Evolutionary conservation across 768 basidiomycete species (phyloP), one percentile per base, ranked within the genome.

Genomic region (Pleurotus djamor): DNA sequence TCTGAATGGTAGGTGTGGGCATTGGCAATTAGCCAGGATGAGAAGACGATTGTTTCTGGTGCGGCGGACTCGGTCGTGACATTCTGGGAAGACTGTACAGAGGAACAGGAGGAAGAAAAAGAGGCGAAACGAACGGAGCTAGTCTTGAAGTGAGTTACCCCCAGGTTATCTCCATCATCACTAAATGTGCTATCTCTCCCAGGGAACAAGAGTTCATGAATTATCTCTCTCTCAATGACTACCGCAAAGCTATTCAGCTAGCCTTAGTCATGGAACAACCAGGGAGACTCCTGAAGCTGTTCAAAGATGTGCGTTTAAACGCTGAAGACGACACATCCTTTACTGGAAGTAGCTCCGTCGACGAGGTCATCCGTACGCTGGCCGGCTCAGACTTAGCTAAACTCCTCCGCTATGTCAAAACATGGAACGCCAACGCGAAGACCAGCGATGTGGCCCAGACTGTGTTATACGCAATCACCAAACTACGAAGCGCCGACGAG

Each of bases 191-290:
- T 54, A 47, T 57, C n/a, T 60, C 62, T 62, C 44, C n/a, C 47
- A 98, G 96, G 69, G 94, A 98, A 69, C 97, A 99, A 82, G 94
- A 98, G 67, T 96, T 96, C 71, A 75, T 85, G 65, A 98, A 98
- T 71, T 98, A 92, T 66, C 75, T 98, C 58, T 80, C 87, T 10
- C 74, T 97, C 64, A 85, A 91, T 60, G 95, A 98, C 71, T 98
- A 97, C 73, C 86, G 85, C 58, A 86, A 86, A 67, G 97, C 97
- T 1, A 94, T 98, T 66, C 80, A 93, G 63, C 85, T 98, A 47
- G 96, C 96, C 5, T 81, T 99, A 59, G 85, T 89, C 1, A 96
- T 98, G 88, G 84, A 89, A 60, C 96, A 98, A 67, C 97, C 96
- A 8, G 93, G 94, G 21, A 85, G 93, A 32, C 80, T 98, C 9